Base-by-base conservation (phyloP, 1,139 yeast genomes). In the Hyphopichia pseudoburtonii region DNA sequence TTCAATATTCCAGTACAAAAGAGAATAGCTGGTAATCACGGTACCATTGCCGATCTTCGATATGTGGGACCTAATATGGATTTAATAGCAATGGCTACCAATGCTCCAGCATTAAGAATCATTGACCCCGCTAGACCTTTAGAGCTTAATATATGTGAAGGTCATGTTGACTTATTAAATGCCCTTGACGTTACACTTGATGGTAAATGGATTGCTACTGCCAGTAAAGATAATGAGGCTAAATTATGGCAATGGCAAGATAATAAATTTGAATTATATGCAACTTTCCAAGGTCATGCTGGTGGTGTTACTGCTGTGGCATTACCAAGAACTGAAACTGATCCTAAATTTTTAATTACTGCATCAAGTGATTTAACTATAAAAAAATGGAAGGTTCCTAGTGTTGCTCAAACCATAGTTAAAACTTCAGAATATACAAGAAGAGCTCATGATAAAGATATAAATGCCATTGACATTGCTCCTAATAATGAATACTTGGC, bases 391-490 rank as follows among this genome's bases (percentile, higher is more conserved):
- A 72, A 71, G 34, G 73, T 87, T 22, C 94, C 89, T 12, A 66
- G 65, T 39, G 53, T 39, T 5, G 39, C 43, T 7, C 56, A 53
- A 3, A 38, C 42, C 1, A 34, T 44, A 7, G 48, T 49, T n/a
- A 73, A 65, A 40, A 66, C 75, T 1, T 82, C 96, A 3, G 84
- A 80, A 32, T 92, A 84, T 60, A 92, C 98, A 0, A 78, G 97
- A 67, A 80, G 92, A 54, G 98, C 97, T 0, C 99, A 92, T 60
- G 98, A 92, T 38, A 92, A 92, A 59, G 97, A 92, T 60, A 90
- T 92, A 42, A 94, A 92, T 54, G 78, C 94, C 3, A 66, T 94
- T 36, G 96, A 88, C 46, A 72, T 92, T 2, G 76, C 97, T 5
- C 96, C 97, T 10, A 89, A 90, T 53, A 95, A 92, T 60, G 85